A percentile compares a stretch with the other conserved stretches of the same genome.
These are phyloP conservation scores for Aspergillus kassunensis DNA, from an alignment of 495 filamentous ascomycete species.

Conservation along the genomic window DNA sequence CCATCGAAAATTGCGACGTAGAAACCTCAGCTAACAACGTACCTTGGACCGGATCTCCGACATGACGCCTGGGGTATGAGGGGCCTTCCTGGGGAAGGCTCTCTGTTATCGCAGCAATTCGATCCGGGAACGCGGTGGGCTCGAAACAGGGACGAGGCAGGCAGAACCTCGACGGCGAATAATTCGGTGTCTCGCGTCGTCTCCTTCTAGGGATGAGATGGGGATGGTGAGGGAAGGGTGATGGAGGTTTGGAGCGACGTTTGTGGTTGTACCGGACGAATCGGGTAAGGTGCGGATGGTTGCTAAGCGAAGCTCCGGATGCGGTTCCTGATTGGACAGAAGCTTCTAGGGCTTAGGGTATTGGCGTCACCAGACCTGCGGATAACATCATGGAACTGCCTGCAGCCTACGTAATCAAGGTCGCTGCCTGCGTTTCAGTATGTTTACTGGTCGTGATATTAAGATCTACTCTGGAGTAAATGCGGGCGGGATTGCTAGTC, in stretches of 20 bases:
- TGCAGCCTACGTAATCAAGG: neutral
- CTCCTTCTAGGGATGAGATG: conserved; percentile 26
- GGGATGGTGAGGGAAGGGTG: conserved; percentile 23
- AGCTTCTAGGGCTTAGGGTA: conserved; percentile 31
- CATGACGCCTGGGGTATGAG: conserved; percentile 48
- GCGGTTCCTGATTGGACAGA: conserved; percentile 15
- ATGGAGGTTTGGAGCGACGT: conserved; percentile 18
- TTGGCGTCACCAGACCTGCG: conserved; percentile 21
- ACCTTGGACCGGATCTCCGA: conserved; percentile 51
- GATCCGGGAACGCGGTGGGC: conserved; percentile 23
- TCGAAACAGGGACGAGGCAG: conserved; percentile 22
- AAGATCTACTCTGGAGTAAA: no score
- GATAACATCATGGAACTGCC: conserved; percentile 18
- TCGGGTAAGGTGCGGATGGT: conserved; percentile 24
- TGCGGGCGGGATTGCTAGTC: neutral
- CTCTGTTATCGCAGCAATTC: conserved; percentile 43
- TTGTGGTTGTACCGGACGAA: conserved; percentile 27
- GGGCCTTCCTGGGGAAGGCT: conserved; percentile 49
- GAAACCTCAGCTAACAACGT: conserved; percentile 17
- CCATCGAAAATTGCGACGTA: neutral
- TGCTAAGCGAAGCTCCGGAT: conserved; percentile 29
- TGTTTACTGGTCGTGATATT: no score
- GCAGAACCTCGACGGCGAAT: conserved; percentile 31
- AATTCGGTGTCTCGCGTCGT: conserved; percentile 30
- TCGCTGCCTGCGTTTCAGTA: no score